phyloP scores from a whole-genome alignment of 441 rosid species.

The Capsella rubella region DNA sequence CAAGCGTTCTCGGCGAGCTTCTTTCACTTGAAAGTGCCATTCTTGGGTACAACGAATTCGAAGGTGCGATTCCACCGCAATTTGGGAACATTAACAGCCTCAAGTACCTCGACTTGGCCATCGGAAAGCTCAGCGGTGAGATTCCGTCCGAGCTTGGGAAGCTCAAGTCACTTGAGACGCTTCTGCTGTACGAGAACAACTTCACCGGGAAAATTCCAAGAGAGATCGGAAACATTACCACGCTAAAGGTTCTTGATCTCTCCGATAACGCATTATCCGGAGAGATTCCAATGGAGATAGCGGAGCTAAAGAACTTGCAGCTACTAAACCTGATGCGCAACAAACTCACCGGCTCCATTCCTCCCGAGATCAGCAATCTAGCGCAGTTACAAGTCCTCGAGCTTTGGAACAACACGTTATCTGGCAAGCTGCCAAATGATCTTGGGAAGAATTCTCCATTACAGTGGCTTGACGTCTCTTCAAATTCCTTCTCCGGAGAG shows the following conservation, averaged over 20 bases:
- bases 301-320: constrained; percentile 67
- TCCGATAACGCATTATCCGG: constrained; percentile 75
- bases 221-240: constrained; percentile 64
- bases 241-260: constrained; percentile 75
- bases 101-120: constrained; percentile 82
- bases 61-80: constrained; percentile 76
- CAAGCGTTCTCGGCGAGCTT: constrained; percentile 77
- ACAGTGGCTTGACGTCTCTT: constrained; percentile 84
- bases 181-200: constrained; percentile 73
- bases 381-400: constrained; percentile 62
- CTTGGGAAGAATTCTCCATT: constrained; percentile 79
- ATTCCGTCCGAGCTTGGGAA: constrained; percentile 79
- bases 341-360: constrained; percentile 69
- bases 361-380: constrained; percentile 58
- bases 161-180: constrained; percentile 62
- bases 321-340: constrained; percentile 92
- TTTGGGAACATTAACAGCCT: constrained; percentile 78
- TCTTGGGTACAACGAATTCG: constrained; percentile 83
- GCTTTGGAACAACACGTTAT: constrained; percentile 89
- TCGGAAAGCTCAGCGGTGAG: constrained; percentile 71
- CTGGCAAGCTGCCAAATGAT: constrained; percentile 72
- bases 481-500: constrained; percentile 77
- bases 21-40: constrained; percentile 72
- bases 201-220: constrained; percentile 74
- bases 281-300: constrained; percentile 65